Base-by-base conservation (phyloP, 805 yeast species). In the Sugiyamaella mastotermitis region DNA sequence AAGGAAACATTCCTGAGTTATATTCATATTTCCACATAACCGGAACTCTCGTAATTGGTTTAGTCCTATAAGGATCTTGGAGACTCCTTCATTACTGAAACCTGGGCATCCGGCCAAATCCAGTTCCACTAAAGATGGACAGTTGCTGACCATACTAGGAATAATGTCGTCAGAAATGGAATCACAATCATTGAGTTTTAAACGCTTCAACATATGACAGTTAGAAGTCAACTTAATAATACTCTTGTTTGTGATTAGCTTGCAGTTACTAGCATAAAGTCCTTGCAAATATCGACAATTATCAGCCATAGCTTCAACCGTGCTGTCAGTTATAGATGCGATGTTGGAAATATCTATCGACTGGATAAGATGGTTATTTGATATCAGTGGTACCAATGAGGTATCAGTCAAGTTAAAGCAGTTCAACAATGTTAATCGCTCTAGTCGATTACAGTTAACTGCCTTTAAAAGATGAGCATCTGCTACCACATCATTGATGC, bases 291-390 rank as follows among this genome's bases (percentile, higher is more conserved):
- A 65, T 25, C 74, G 72, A 58, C 96, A 88, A 51, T 75, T 70
- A 6, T 56, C 55, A 2, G 95, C 86, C 47, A 90, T 66, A 5
- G 83, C 76, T 20, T 61, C 49, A 42, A 86, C 75, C 4, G 87
- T 76, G 31, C 71, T 76, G 63, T 88, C 96, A n/a, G 71, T 64
- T 20, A 81, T 65, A 45, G 72, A 76, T 30, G 68, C 69, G 4
- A 85, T 81, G 6, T 92, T 92, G 0, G 95, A 80, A 50, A 90
- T 69, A 61, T 90, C 97, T 35, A 90, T 79, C 30, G 94, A 82
- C 58, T 84, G 94, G 42, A 90, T 64, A 45, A 76, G 70, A 43
- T 71, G 69, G 59, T 95, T 86, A 15, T 76, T 76, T 35, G 64
- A 55, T 22, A 90, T 60, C 4, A 86, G 76, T 2, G 62, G 63